Evolutionary conservation across 2,329 filamentous ascomycete species (phyloP), one percentile per base, ranked within the genome.

Genomic region (Talaromyces sp.): DNA sequence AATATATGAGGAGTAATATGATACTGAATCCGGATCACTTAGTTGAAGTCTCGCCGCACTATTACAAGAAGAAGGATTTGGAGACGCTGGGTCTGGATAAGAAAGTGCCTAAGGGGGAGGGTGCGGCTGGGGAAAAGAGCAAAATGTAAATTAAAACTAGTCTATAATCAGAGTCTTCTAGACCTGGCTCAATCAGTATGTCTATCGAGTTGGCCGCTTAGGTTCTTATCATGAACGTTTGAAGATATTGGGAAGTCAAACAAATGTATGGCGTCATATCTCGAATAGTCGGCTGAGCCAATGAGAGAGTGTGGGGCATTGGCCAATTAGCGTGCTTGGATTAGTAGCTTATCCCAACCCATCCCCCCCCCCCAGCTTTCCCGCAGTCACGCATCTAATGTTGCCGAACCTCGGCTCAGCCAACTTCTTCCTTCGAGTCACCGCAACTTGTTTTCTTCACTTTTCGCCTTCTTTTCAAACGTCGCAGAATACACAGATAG

Each of bases 1-100:
- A 97, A 80, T 99, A 93, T 75, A 96, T 96, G 88, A 83, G 93
- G 25, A 91, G 86, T 70, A 90, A 90, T 63, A 88, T 96, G 82
- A 92, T 92, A 0, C 85, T 98, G 96, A 71, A 82, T 90, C n/a
- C n/a, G 0, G 86, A 87, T 72, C 97, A 93, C 93, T 74, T 99
- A 69, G 85, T 87, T 6, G 93, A 98, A 77, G 86, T 95, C 65
- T 95, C 95, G 65, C 93, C 93, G 66, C 95, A 98, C 79, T 96
- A 92, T 72, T 91, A 97, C 75, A 97, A 96, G 79, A 89, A 90
- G 79, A 89, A 92, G 78, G 92, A 97, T 72, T 75, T 97, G 44
- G 93, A 97, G 71, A 87, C 83, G 18, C 73, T 96, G 69, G 91
- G 92, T 2, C 72, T 84, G 71, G 89, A 91, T 64, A 90, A 86